Conservation (phyloP, 345 rosid genomes). For the Hibiscus mutabilis region DNA sequence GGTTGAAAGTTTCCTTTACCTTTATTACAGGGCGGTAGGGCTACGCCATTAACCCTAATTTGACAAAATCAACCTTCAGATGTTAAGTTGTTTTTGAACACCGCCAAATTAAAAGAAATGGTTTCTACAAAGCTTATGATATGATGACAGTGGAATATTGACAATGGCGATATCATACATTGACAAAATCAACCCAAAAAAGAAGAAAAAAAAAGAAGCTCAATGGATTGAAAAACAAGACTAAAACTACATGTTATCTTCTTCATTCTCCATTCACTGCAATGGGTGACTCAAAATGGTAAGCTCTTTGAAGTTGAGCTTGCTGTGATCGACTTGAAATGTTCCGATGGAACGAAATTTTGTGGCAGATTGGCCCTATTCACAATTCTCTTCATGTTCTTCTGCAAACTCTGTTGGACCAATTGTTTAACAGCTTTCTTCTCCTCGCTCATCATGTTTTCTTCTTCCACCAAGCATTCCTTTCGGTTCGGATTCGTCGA, state of each 20-base stretch:
- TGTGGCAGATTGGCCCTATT: conserved; percentile 88
- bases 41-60: neutral
- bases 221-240: too few relatives aligned
- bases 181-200: conserved; percentile 3
- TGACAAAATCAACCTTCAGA: conserved; percentile 18
- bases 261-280: conserved; percentile 12
- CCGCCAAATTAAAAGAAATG: neutral
- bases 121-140: conserved; percentile 7
- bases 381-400: conserved; percentile 84
- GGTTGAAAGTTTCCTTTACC: conserved; percentile 20
- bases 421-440: conserved; percentile 80
- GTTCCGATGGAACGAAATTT: conserved; percentile 77
- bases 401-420: conserved; percentile 88
- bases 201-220: neutral
- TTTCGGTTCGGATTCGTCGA: conserved; percentile 31
- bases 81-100: neutral
- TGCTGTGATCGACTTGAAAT: conserved; percentile 69
- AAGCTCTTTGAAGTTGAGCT: conserved; percentile 89
- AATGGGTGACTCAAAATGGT: conserved; percentile 45
- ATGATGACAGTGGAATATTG: conserved; percentile 12
- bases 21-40: conserved; percentile 14
- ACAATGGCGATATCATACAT: conserved; percentile 19
- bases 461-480: conserved; percentile 47
- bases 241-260: conserved; percentile 22
- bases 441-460: conserved; percentile 80